These are phyloP conservation scores for Athelia sp. DNA, from an alignment of 1,284 basidiomycete species.

Conservation along the genomic window DNA sequence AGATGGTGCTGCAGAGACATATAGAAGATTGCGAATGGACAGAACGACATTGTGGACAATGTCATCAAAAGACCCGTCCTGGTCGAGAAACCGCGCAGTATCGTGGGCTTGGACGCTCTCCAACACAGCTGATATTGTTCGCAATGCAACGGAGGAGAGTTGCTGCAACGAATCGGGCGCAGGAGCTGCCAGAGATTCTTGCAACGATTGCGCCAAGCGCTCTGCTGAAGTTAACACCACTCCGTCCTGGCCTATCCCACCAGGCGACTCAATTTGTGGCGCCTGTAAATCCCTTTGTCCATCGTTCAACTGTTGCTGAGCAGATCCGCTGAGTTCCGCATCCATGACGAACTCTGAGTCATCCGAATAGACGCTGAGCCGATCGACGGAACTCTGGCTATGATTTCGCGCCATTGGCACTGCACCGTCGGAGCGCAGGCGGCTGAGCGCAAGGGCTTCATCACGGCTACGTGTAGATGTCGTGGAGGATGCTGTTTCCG, in stretches of 20 bases:
- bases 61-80: constrained; percentile 54
- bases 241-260: constrained; percentile 26
- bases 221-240: constrained; percentile 61
- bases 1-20: constrained; percentile 59
- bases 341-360: constrained; percentile 53
- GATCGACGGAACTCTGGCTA: constrained; percentile 28
- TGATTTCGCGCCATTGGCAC: constrained; percentile 13
- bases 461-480: constrained; percentile 16
- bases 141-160: constrained; percentile 51
- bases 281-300: background rate
- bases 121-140: constrained; percentile 60
- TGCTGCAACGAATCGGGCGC: constrained; percentile 54
- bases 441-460: constrained; percentile 20
- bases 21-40: constrained; percentile 70
- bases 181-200: constrained; percentile 53
- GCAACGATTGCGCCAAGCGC: constrained; percentile 59
- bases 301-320: background rate
- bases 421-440: constrained; percentile 30
- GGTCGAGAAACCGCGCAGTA: constrained; percentile 41
- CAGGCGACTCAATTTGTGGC: constrained; percentile 17
- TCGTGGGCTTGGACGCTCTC: constrained; percentile 49
- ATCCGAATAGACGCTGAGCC: constrained; percentile 69
- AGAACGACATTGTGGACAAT: constrained; percentile 64
- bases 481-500: constrained; percentile 23
- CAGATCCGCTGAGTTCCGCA: background rate